Base-by-base conservation (phyloP, 345 rosid species). In the Triadica sebifera region DNA sequence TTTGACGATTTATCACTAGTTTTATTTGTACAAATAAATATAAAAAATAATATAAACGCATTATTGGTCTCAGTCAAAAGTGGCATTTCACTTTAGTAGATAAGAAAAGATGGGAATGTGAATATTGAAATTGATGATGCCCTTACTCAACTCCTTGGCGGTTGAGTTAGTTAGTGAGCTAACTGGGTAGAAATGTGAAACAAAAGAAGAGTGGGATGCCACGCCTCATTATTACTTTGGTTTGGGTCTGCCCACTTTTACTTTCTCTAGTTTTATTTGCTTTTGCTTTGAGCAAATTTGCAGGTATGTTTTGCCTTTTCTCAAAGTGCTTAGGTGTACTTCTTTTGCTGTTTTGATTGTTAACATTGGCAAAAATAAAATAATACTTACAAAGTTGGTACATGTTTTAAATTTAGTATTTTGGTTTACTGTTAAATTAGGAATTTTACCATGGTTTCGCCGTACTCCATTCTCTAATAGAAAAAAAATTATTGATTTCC, bases 81-180 rank as follows among this genome's bases (percentile, higher is more conserved):
- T n/a, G n/a, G n/a, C n/a, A n/a, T n/a, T n/a, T n/a, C n/a, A n/a
- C n/a, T n/a, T n/a, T 2, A 29, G 34, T 29, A 1, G 19, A 29
- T 4, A 24, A 53, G 34, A 74, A 55, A 75, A 57, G 25, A n/a
- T 61, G 19, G 2, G 6, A 6, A 5, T 24, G 24, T 47, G 15
- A 41, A 29, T n/a, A 29, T 29, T 29, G 34, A 29, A 29, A 29
- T 29, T 29, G 2, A 29, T 29, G 2, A 29, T 73, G 55, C 4
- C 57, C 6, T 22, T n/a, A 4, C 50, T 50, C 46, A 41, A 8
- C 55, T 5, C 24, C 22, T 37, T 47, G 34, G 66, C 55, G 52
- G 81, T 77, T 76, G 79, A 75, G 78, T 70, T 76, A 69, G 85
- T 83, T 85, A 67, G 50, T 72, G 41, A 62, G 15, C 3, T 20